These are phyloP conservation scores for Rhinocladiella mackenziei DNA, from an alignment of 2,329 filamentous ascomycete genomes.

Conservation along the genomic window DNA sequence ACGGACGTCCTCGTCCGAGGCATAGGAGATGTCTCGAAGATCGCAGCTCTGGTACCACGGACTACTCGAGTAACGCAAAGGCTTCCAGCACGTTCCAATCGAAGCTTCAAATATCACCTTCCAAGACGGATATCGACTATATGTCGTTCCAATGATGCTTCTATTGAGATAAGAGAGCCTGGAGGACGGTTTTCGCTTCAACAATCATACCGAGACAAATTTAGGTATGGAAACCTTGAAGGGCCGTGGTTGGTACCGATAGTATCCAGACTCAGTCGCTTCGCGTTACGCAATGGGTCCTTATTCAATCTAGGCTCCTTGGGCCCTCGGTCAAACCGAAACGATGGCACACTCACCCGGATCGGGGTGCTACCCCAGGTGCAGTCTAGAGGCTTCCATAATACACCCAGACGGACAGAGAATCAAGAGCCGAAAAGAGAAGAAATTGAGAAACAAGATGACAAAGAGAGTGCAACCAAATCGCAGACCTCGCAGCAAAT, in stretches of 20 bases:
- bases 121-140: slow-evolving; percentile 25
- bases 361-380: slow-evolving; percentile 7
- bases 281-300: neutral
- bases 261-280: neutral
- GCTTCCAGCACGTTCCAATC: slow-evolving; percentile 8
- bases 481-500: slow-evolving; percentile 24
- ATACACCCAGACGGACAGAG: neutral
- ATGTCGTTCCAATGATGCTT: neutral
- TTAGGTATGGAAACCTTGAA: no score
- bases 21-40: slow-evolving; percentile 23
- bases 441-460: slow-evolving; percentile 30
- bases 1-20: slow-evolving; percentile 22
- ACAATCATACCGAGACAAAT: neutral
- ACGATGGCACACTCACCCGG: neutral
- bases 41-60: slow-evolving; percentile 11
- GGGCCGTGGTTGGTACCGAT: neutral
- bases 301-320: neutral
- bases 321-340: neutral
- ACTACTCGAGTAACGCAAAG: slow-evolving; percentile 17
- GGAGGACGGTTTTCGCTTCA: no score
- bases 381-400: slow-evolving; percentile 12
- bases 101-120: slow-evolving; percentile 27
- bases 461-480: slow-evolving; percentile 22
- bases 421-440: slow-evolving; percentile 34
- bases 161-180: neutral